Conservation (phyloP, 2,329 filamentous ascomycete genomes). For the Phyllosticta capitalensis region DNA sequence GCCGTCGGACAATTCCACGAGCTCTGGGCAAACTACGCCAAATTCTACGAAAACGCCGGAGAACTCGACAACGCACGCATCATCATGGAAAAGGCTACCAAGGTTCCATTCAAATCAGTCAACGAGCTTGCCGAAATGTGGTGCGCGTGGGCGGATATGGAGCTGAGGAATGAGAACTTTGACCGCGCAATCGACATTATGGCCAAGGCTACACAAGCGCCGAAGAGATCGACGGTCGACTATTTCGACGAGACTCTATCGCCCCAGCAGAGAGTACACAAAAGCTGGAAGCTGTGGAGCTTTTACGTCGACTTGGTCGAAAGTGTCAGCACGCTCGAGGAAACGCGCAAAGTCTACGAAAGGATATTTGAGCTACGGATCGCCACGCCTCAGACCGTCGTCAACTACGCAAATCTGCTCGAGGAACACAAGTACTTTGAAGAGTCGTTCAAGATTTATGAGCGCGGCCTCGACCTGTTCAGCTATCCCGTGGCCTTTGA, state of each 20-base stretch:
- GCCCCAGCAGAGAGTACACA: constrained; percentile 93
- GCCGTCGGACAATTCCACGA: constrained; percentile 89
- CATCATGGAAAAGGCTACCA: constrained; percentile 96
- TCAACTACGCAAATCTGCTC: constrained; percentile 93
- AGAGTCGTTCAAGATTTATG: constrained; percentile 95
- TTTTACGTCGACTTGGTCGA: constrained; percentile 98
- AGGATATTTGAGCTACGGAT: constrained; percentile 97
- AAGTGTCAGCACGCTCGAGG: constrained; percentile 80
- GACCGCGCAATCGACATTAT: constrained; percentile 91
- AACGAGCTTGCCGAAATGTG: constrained; percentile 94
- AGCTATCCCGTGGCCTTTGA: constrained; percentile 97
- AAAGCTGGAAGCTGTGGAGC: constrained; percentile 99
- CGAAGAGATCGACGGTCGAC: constrained; percentile 95
- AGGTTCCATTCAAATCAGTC: constrained; percentile 97
- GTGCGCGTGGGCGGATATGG: constrained; percentile 99
- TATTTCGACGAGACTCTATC: constrained; percentile 94
- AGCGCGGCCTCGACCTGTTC: constrained; percentile 94
- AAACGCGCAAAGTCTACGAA: constrained; percentile 91
- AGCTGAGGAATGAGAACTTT: constrained; percentile 90
- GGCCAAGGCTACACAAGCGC: constrained; percentile 94
- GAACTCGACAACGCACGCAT: constrained; percentile 77
- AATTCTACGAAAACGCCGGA: constrained; percentile 85
- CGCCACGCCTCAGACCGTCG: constrained; percentile 93
- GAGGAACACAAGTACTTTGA: constrained; percentile 95
- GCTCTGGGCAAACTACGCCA: constrained; percentile 93